Base-by-base conservation (phyloP, 768 basidiomycete genomes). In the Tylopilus sp. region DNA sequence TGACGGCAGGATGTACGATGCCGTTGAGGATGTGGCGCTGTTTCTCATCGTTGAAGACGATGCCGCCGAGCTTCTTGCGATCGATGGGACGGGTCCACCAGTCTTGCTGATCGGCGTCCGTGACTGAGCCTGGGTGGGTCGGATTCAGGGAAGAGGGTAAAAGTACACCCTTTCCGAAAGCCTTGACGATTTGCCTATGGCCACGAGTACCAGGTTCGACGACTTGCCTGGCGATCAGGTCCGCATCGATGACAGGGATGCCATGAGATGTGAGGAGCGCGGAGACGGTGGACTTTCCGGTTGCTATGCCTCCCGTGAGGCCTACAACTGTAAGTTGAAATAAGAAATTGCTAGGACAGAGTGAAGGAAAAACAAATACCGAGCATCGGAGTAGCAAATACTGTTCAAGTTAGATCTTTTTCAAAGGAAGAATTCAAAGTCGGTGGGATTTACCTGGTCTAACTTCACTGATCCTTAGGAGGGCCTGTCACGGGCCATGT, bases 201-300 rank as follows among this genome's bases (percentile, higher is more conserved):
- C 78, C 89, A 11, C 78, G 78, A 13, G 90, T 89, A 41, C 92
- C 90, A 2, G 94, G 94, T 54, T 83, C 79, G 52, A 98, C 89
- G 52, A 89, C 93, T 60, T 85, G 72, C 34, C 94, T 86, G 4
- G 95, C 92, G 45, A 98, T 78, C 16, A 90, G 57, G 76, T 98
- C 96, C 3, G 96, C 94, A 66, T 99, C 97, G 61, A 98, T 80
- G 60, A 98, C 74, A n/a, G 92, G 90, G 28, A 98, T 73, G 28
- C 69, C 62, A 59, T 84, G 84, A 0, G 77, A 73, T 47, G 79
- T 78, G 31, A 98, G 76, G 37, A 94, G 76, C 8, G 73, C 71
- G 0, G 94, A 91, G 12, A 94, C 97, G 13, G 93, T 89, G 1
- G 95, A 97, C 74, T 99, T 99, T 48, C 96, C 94, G 8, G 93